Evolutionary conservation across 192 early-diverging fungal genomes (phyloP).

Genomic region (Backusella australiensis): DNA sequence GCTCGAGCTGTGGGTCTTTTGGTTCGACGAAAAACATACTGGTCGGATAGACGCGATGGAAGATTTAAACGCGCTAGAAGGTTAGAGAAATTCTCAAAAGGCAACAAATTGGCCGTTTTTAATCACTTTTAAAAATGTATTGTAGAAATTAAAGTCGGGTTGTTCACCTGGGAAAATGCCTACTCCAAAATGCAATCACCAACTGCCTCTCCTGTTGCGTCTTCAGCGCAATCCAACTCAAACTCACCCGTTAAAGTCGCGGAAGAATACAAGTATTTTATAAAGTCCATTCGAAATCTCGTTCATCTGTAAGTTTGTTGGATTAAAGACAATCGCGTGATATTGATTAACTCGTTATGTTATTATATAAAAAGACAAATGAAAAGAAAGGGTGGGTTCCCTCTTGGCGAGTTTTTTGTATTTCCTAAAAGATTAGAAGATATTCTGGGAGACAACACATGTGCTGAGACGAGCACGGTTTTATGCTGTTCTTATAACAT

Average conservation of each 20-base stretch:
- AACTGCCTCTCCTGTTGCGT: constrained; percentile 18
- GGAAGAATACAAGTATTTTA: constrained; percentile 31
- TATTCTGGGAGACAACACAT: background rate
- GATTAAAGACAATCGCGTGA: background rate
- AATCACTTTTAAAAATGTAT: background rate
- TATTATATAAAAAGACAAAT: constrained; percentile 17
- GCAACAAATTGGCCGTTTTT: background rate
- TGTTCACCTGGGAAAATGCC: constrained; percentile 36
- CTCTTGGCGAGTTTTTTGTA: constrained; percentile 32
- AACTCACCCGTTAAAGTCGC: constrained; percentile 18
- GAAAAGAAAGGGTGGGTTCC: constrained; percentile 21
- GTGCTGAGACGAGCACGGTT: background rate
- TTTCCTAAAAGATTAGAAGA: constrained; percentile 7
- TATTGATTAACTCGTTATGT: background rate
- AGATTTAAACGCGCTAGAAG: constrained; percentile 21
- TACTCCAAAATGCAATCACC: constrained; percentile 22
- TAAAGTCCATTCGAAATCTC: constrained; percentile 27
- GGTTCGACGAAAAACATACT: constrained; percentile 37
- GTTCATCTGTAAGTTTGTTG: constrained; percentile 25
- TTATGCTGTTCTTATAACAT: constrained; percentile 33
- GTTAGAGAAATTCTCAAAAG: constrained; percentile 7
- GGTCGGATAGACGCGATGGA: constrained; percentile 25
- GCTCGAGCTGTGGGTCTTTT: constrained; percentile 37
- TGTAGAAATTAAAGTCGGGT: constrained; percentile 32
- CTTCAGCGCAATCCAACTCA: constrained; percentile 10